Conservation (phyloP, 2,329 filamentous ascomycete genomes). For the Aspergillus sclerotialis region DNA sequence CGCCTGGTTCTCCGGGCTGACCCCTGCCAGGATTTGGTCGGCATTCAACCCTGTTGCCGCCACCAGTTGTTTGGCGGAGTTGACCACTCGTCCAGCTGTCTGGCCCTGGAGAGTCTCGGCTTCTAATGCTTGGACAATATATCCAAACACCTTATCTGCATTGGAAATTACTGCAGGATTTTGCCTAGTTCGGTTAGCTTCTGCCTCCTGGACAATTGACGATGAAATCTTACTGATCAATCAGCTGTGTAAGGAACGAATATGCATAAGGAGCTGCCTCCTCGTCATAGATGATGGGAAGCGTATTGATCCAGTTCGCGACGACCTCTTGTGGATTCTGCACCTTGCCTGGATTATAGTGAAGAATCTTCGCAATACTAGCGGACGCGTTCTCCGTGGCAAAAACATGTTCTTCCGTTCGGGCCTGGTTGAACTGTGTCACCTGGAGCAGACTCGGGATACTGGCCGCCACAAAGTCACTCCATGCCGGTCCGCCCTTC, state of each 20-base stretch:
- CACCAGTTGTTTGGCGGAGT: constrained; percentile 70
- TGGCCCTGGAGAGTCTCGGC: constrained; percentile 83
- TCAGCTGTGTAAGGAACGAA: constrained; percentile 80
- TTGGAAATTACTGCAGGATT: constrained; percentile 73
- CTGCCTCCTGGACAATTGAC: not conserved
- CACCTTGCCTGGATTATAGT: constrained; percentile 76
- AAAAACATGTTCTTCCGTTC: constrained; percentile 89
- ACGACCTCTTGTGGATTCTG: constrained; percentile 69
- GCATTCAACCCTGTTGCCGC: constrained; percentile 67
- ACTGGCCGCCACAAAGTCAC: constrained; percentile 74
- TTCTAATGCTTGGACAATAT: constrained; percentile 81
- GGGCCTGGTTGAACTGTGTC: constrained; percentile 70
- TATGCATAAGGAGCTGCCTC: constrained; percentile 97
- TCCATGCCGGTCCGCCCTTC: constrained; percentile 80
- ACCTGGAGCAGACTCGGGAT: constrained; percentile 80
- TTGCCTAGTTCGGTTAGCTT: constrained; percentile 52
- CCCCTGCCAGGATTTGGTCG: constrained; percentile 64
- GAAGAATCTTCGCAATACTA: constrained; percentile 92
- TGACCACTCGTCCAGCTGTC: constrained; percentile 68
- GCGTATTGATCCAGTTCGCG: constrained; percentile 79
- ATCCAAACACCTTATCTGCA: constrained; percentile 73
- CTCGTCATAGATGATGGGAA: constrained; percentile 91
- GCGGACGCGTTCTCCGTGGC: constrained; percentile 97
- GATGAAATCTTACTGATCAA: constrained; percentile 71
- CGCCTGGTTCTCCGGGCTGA: constrained; percentile 73